Evolutionary conservation across 768 basidiomycete species (phyloP).

Genomic region (Mycena galopus): DNA sequence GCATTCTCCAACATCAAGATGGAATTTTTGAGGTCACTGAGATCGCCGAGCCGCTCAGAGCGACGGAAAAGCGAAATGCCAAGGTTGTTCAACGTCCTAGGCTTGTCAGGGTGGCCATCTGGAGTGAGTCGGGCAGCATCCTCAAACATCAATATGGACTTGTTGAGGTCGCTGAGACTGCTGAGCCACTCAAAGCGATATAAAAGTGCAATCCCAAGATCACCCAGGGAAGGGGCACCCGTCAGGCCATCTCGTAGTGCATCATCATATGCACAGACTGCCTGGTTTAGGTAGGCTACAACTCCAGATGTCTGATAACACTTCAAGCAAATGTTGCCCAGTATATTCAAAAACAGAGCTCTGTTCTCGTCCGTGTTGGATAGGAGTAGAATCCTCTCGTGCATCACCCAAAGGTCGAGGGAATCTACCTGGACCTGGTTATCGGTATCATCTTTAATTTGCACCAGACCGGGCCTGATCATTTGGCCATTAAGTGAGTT

Average conservation of each 20-base stretch:
- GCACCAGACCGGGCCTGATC: not conserved
- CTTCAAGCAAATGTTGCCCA: not conserved
- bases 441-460: not conserved
- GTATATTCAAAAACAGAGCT: too few species aligned
- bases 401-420: not conserved
- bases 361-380: too few species aligned
- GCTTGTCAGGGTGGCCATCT: too few species aligned
- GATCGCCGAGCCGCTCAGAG: not conserved
- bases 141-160: too few species aligned
- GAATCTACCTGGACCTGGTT: not conserved
- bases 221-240: not conserved
- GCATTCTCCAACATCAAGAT: too few species aligned
- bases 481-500: not conserved
- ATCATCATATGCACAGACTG: not conserved
- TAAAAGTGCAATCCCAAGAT: not conserved
- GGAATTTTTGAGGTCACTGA: too few species aligned
- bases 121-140: too few species aligned
- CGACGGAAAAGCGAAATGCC: not conserved
- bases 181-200: not conserved
- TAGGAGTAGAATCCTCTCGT: too few species aligned
- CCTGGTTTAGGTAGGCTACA: not conserved
- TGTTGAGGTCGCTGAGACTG: not conserved
- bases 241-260: not conserved
- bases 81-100: not conserved
- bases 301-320: not conserved